phyloP scores from a whole-genome alignment of 805 yeast genomes.

The Cyberlindnera japonica region DNA sequence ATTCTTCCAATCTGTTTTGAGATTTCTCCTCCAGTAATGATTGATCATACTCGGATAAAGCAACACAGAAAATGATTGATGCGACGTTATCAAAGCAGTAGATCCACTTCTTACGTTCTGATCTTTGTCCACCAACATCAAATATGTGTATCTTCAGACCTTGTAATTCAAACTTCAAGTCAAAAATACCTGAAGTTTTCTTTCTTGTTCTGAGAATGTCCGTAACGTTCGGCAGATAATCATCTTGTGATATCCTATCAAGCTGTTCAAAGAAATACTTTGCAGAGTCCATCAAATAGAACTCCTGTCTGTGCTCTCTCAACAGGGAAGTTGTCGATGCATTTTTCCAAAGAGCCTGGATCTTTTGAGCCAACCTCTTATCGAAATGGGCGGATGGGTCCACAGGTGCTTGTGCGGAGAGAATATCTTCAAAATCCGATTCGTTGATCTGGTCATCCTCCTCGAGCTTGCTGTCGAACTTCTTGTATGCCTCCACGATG shows the following conservation, averaged over 20 bases:
- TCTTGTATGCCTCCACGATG: slow-evolving; percentile 61
- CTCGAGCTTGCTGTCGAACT: slow-evolving; percentile 36
- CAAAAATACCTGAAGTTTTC: slow-evolving; percentile 90
- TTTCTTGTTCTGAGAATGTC: slow-evolving; percentile 86
- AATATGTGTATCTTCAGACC: slow-evolving; percentile 58
- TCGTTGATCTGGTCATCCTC: slow-evolving; percentile 30
- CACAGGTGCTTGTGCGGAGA: slow-evolving; percentile 35
- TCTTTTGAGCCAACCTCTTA: slow-evolving; percentile 42
- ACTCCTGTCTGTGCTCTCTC: slow-evolving; percentile 58
- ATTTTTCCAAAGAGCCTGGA: slow-evolving; percentile 50
- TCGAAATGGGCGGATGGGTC: slow-evolving; percentile 54
- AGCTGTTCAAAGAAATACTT: slow-evolving; percentile 68
- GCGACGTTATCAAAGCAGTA: slow-evolving; percentile 95
- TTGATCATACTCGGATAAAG: slow-evolving; percentile 89
- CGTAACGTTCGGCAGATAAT: slow-evolving; percentile 67
- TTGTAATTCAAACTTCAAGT: slow-evolving; percentile 73
- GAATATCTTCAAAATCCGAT: slow-evolving; percentile 25
- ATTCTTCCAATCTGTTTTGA: slow-evolving; percentile 78
- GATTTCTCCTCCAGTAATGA: slow-evolving; percentile 69
- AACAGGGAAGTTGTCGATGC: slow-evolving; percentile 57
- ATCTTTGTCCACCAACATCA: slow-evolving; percentile 95
- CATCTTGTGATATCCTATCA: slow-evolving; percentile 52
- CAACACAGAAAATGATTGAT: slow-evolving; percentile 84
- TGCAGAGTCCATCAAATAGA: slow-evolving; percentile 85
- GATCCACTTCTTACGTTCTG: slow-evolving; percentile 96